Base-by-base conservation (phyloP, 2,329 filamentous ascomycete genomes). In the Xylaria sp. region DNA sequence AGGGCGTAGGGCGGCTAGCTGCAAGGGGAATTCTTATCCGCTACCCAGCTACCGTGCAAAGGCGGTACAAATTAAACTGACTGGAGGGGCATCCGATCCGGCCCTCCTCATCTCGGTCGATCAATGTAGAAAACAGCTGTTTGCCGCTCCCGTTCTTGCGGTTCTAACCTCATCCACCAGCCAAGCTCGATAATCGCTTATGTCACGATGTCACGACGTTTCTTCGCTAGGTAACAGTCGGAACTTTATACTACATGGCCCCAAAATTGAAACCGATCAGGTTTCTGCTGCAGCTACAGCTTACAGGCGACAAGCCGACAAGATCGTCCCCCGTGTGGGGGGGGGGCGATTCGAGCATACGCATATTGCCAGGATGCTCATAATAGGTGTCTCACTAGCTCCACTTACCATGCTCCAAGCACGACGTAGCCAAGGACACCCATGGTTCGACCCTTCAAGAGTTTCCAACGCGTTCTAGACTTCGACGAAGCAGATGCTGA, bases 381-480 rank as follows among this genome's bases (percentile, higher is more conserved):
- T 44, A 52, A 39, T 46, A 42, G 20, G 41, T 56, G 58, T 65
- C 62, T 57, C 60, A 59, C 50, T 19, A 57, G 57, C 59, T 66
- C 64, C 63, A 65, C 64, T 57, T 57, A 52, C 60, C 63, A 66
- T 50, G 62, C 63, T 62, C 54, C 52, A 49, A 61, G 48, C 45
- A 26, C 45, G 42, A 29, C 11, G 29, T 13, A 7, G 51, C 52
- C 54, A 57, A 53, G 57, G 24, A 22, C 47, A 39, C 42, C 44
- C 24, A 48, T 54, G 50, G 59, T 54, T 54, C 50, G 58, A 54
- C 48, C 20, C 21, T 52, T 54, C 29, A 34, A 13, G 8, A 34
- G 29, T 34, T 34, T 6, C 29, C n/a, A 52, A n/a, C 19, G 38
- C 48, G 51, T 54, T 57, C 63, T 61, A 64, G 52, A 50, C 59